Base-by-base conservation (phyloP, 2,329 filamentous ascomycete genomes). In the Penicillium aurantiogriseum region DNA sequence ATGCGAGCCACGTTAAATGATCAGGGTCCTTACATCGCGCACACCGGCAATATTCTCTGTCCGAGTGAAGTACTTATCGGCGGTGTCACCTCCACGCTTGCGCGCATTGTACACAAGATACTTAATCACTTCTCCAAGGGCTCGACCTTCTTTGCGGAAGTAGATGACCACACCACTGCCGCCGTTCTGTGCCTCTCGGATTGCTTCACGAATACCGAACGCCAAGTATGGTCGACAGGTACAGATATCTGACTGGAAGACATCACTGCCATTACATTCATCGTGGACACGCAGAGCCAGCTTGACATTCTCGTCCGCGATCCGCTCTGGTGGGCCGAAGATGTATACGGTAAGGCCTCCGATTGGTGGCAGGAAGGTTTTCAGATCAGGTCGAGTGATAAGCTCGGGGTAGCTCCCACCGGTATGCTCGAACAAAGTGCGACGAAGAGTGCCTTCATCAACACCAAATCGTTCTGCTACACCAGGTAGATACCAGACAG, bases 21-120 rank as follows among this genome's bases (percentile, higher is more conserved):
- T 29, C 2, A 27, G 19, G 17, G 7, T n/a, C 33, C 70, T 56
- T 67, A 76, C 73, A 57, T 76, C 89, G 75, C 96, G 96, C 64
- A 97, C 93, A 60, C 94, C 94, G 9, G 94, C 94, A 72, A 99
- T 95, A 73, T 97, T 96, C 77, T 97, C 93, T n/a, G 93, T 97
- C 56, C 94, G 84, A 77, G 93, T 89, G 80, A 97, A 97, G 78
- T 97, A 97, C 63, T 78, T 73, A 51, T 71, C 68, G 39, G 69
- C 70, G 1, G 71, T 74, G 51, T 76, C 72, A 35, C 77, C 74
- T 13, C 74, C 68, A 40, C 73, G 72, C 65, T 74, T 78, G 65
- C 77, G 73, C 65, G 82, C 78, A 63, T 80, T 80, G 66, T 81
- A 84, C 70, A 96, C 92, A 73, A 88, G 76, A 62, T 88, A 88